Evolutionary conservation across 1,139 yeast species (phyloP).

Genomic region (Candida labiduridarum): DNA sequence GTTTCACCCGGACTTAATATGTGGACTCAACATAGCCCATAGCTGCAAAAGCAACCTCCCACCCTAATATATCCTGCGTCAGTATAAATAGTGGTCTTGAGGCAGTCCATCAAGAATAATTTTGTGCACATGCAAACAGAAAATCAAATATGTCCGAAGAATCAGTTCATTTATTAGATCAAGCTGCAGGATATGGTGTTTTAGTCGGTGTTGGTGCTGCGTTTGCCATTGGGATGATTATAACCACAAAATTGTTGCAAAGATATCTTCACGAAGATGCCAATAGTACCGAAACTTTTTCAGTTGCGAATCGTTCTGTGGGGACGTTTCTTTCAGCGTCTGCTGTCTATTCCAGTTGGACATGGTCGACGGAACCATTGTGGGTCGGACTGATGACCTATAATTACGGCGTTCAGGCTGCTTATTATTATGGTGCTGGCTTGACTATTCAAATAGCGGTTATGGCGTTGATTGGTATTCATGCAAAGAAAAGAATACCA

Average conservation of each 20-base stretch:
- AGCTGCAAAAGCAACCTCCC: too few species aligned
- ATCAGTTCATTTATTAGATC: slow-evolving; percentile 21
- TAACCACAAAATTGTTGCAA: slow-evolving; percentile 26
- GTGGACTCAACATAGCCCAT: too few species aligned
- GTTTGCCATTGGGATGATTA: slow-evolving; percentile 32
- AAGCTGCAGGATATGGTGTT: slow-evolving; percentile 32
- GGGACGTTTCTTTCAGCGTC: slow-evolving; percentile 29
- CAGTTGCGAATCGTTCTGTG: slow-evolving; percentile 32
- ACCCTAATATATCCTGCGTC: too few species aligned
- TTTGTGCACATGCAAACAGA: neutral
- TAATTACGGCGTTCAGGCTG: slow-evolving; percentile 29
- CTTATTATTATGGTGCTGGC: slow-evolving; percentile 31
- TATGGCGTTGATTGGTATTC: slow-evolving; percentile 31
- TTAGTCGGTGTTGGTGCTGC: slow-evolving; percentile 33
- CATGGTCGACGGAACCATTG: slow-evolving; percentile 36
- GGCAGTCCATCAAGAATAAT: too few species aligned
- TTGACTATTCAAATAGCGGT: slow-evolving; percentile 32
- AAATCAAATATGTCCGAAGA: slow-evolving; percentile 8
- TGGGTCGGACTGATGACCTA: slow-evolving; percentile 31
- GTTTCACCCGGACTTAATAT: too few species aligned
- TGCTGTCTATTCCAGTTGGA: slow-evolving; percentile 31
- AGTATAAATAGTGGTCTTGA: too few species aligned
- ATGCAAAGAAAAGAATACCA: slow-evolving; percentile 33
- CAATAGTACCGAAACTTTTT: slow-evolving; percentile 31
- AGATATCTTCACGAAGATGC: slow-evolving; percentile 30